Percentiles rank a stretch among this genome's conserved stretches.
phyloP scores from a whole-genome alignment of 2,329 filamentous ascomycete species.

The Penicillium sclerotiorum region DNA sequence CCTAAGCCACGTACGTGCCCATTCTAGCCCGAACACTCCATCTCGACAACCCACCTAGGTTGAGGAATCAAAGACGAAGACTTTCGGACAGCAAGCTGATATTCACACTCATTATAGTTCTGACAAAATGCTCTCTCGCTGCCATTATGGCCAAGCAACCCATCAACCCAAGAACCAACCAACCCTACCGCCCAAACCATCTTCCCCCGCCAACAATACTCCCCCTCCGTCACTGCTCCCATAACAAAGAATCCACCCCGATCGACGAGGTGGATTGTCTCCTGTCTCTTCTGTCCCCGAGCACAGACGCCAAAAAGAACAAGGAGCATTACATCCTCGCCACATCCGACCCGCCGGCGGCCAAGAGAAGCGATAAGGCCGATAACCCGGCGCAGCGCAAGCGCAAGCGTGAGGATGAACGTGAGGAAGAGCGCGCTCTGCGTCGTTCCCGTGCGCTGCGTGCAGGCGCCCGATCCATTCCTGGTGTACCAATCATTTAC shows the following conservation, averaged over 20 bases:
- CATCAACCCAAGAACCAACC: conserved; percentile 42
- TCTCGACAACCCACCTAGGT: neutral
- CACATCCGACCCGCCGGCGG: conserved; percentile 39
- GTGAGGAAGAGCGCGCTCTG: conserved; percentile 33
- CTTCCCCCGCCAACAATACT: conserved; percentile 49
- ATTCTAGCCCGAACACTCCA: neutral
- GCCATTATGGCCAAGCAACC: conserved; percentile 45
- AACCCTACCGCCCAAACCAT: conserved; percentile 43
- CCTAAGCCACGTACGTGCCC: conserved; percentile 72
- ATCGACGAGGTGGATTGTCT: conserved; percentile 50
- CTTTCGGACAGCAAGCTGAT: neutral
- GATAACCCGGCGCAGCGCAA: conserved; percentile 36
- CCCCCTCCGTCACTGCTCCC: conserved; percentile 51
- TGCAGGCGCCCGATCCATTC: conserved; percentile 44
- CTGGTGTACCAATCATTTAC: conserved; percentile 54
- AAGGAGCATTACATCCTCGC: conserved; percentile 53
- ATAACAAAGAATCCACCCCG: conserved; percentile 45
- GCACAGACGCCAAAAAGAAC: conserved; percentile 44
- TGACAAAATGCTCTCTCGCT: conserved; percentile 67
- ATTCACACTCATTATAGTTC: conserved; percentile 54
- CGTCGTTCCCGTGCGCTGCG: conserved; percentile 39
- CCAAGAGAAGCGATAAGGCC: conserved; percentile 25
- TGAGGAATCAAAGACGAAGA: conserved; percentile 6
- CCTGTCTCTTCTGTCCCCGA: conserved; percentile 47
- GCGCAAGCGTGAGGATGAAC: conserved; percentile 34